Base-by-base conservation (phyloP, 2,329 filamentous ascomycete genomes). In the Pestalotiopsis fici region DNA sequence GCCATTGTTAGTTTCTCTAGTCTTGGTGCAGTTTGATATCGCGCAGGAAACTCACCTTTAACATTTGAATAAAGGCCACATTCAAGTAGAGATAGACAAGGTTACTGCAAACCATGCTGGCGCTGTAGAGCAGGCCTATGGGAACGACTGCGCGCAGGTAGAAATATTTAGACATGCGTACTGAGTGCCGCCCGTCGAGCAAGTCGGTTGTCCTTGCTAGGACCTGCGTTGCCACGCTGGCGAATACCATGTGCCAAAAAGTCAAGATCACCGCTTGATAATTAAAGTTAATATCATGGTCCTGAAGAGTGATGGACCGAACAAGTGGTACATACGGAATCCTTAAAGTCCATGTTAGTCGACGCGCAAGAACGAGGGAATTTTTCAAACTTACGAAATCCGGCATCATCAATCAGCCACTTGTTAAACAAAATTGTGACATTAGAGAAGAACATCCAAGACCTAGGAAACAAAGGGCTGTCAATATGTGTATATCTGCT, bases 391-490 rank as follows among this genome's bases (percentile, higher is more conserved):
- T 85, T 83, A 93, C 91, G 86, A 80, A 95, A 95, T 67, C 91
- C 87, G 74, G 87, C 87, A 69, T 88, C 90, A 76, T 93, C 89
- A 68, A 97, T 87, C 62, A 97, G 88, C 88, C 92, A 95, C 83
- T 97, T 97, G 86, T 97, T 97, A 86, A 97, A 97, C 69, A 97
- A 83, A 76, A 97, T 97, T 69, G 95, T 94, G 74, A 88, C 85
- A 71, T 93, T 95, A 74, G 93, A 96, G 77, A 96, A 88, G 72
- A 93, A 86, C 72, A 97, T 97, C 93, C 94, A 97, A 75, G 88
- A 87, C 65, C 85, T 87, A 67, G 7, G 31, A 35, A 35, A 63
- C n/a, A n/a, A n/a, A n/a, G n/a, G n/a, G n/a, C n/a, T 31, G 43
- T 5, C 4, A 43, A n/a, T 12, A 31, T n/a, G 3, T 67, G 15